Conservation (phyloP, 2,329 filamentous ascomycete genomes). For the Zymoseptoria pseudotritici region DNA sequence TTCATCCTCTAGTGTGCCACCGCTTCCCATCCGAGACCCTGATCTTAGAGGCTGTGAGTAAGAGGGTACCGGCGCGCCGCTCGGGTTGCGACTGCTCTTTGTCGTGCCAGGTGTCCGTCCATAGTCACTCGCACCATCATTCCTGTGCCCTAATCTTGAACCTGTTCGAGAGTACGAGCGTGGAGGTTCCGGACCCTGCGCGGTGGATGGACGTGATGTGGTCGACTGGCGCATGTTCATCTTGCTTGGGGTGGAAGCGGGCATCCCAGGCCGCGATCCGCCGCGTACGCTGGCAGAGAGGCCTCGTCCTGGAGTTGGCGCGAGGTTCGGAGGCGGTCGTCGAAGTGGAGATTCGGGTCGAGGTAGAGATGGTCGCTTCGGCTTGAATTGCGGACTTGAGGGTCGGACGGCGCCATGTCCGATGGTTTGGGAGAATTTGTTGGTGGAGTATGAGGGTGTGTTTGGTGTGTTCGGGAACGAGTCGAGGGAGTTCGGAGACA, state of each 20-base stretch:
- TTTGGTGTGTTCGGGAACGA: slow-evolving; percentile 61
- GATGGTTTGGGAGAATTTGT: slow-evolving; percentile 82
- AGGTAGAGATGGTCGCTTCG: slow-evolving; percentile 68
- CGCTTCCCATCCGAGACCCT: slow-evolving; percentile 31
- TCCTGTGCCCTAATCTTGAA: slow-evolving; percentile 39
- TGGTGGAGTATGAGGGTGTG: slow-evolving; percentile 54
- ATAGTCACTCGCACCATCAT: slow-evolving; percentile 34
- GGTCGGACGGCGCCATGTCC: slow-evolving; percentile 59
- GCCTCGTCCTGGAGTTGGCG: slow-evolving; percentile 50
- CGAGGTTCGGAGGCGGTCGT: slow-evolving; percentile 54
- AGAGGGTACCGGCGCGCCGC: slow-evolving; percentile 33
- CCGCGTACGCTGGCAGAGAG: slow-evolving; percentile 45
- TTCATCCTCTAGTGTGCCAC: slow-evolving; percentile 41
- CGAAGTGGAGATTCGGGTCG: slow-evolving; percentile 76
- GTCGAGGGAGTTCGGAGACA: slow-evolving; percentile 47
- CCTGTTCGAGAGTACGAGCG: slow-evolving; percentile 42
- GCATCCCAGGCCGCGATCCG: slow-evolving; percentile 40
- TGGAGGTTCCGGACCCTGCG: slow-evolving; percentile 25
- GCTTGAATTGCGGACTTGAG: slow-evolving; percentile 63
- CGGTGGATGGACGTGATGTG: slow-evolving; percentile 40
- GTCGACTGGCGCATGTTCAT: slow-evolving; percentile 40
- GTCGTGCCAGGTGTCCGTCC: slow-evolving; percentile 20
- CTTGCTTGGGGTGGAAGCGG: slow-evolving; percentile 21
- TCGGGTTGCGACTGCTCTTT: slow-evolving; percentile 31
- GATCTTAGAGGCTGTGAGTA: slow-evolving; percentile 29